Conservation (phyloP, 2,329 filamentous ascomycete species). For the Hawksworthiomyces lignivorus region DNA sequence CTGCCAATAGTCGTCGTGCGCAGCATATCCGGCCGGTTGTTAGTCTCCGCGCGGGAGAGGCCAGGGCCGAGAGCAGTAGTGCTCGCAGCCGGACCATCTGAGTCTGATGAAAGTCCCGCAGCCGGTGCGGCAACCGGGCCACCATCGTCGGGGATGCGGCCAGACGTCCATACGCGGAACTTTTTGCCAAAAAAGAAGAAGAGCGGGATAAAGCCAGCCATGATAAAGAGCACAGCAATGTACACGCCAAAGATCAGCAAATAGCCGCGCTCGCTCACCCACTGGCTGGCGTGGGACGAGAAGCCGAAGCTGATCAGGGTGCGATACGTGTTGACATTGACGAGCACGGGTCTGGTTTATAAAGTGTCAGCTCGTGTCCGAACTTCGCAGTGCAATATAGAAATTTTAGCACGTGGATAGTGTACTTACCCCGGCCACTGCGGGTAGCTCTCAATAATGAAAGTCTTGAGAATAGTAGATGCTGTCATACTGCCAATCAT, state of each 20-base stretch:
- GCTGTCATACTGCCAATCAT: constrained; percentile 21
- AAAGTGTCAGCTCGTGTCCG: no score
- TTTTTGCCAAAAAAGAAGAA: constrained; percentile 21
- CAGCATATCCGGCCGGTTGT: not conserved
- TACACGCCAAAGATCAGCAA: constrained; percentile 22
- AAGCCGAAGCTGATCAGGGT: constrained; percentile 25
- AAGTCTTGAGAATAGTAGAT: constrained; percentile 24
- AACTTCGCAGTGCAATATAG: no score
- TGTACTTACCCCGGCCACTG: constrained; percentile 21
- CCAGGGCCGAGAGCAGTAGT: not conserved
- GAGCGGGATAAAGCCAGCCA: constrained; percentile 20
- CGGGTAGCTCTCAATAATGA: constrained; percentile 26
- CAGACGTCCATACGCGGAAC: constrained; percentile 21
- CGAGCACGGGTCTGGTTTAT: constrained; percentile 22
- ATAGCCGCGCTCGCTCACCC: constrained; percentile 22
- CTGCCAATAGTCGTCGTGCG: constrained; percentile 6
- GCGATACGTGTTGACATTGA: constrained; percentile 24
- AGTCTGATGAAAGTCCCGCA: no score
- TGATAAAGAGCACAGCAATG: constrained; percentile 22
- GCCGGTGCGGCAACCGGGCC: not conserved
- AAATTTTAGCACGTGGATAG: no score
- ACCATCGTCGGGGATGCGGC: constrained; percentile 13
- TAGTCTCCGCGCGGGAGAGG: not conserved
- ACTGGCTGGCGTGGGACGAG: constrained; percentile 21
- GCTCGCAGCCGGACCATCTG: not conserved